Evolutionary conservation across 2,329 filamentous ascomycete species (phyloP), one percentile per base, ranked within the genome.

Genomic region (Plectosphaerella sp.): DNA sequence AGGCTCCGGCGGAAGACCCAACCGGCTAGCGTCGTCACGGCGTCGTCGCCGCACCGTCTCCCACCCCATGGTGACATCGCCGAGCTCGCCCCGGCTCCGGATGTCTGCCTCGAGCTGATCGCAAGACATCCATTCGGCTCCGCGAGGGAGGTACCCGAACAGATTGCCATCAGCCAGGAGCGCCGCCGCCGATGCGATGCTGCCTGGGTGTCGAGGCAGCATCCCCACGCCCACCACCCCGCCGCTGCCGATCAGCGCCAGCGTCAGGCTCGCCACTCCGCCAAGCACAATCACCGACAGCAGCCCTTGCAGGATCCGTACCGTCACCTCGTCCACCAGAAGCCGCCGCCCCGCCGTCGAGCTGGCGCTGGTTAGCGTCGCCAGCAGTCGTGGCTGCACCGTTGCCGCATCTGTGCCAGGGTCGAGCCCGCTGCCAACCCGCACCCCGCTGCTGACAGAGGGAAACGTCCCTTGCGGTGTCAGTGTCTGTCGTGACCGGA

Each of bases 81-180:
- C 50, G 47, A 60, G 61, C 2, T 48, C 51, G 4, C 41, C 45
- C n/a, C 45, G 16, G n/a, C 18, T 9, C 5, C 41, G 41, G 8
- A 43, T 43, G 41, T 43, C 41, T 9, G 16, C 41, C 18, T 43
- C 41, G n/a, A 43, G 18, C 16, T 43, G n/a, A 5, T 18, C n/a
- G 41, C 41, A 18, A 4, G 41, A 20, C 54, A 57, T 56, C 62
- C 62, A 64, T 58, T 66, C 62, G 6, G 61, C 58, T 5, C 59
- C 61, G 3, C 61, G 54, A 2, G 58, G 56, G 7, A 67, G 56
- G 35, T 62, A 57, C 2, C 63, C 60, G 28, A 69, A 59, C 4
- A 72, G 52, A 52, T 72, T 71, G 1, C 69, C 70, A 24, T 71
- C 70, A 1, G 63, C 68, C 3, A 72, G 60, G 22, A 72, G 58